Percentiles rank a stretch among this genome's conserved stretches.
Conservation (phyloP, 345 rosid genomes). For the Bruguiera parviflora region DNA sequence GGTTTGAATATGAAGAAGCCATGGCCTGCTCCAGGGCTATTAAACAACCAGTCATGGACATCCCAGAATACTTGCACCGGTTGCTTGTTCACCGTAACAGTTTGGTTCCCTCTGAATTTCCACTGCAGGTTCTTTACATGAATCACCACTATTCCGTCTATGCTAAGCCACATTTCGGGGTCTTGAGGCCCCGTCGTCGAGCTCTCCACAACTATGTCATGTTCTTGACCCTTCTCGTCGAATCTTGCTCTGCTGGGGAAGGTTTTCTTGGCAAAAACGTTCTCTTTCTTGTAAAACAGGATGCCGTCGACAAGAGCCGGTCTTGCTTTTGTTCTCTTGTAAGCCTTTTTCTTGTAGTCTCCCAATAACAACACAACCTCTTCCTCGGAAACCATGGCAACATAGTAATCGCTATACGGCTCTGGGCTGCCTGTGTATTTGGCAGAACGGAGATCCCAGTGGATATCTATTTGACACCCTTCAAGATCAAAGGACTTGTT, state of each 20-base stretch:
- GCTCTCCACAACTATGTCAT: constrained; percentile 80
- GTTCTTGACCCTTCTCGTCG: constrained; percentile 60
- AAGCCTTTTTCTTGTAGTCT: constrained; percentile 77
- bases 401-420: constrained; percentile 68
- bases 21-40: constrained; percentile 49
- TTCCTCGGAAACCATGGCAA: constrained; percentile 75
- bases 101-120: constrained; percentile 94
- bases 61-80: constrained; percentile 83
- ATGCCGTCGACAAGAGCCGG: constrained; percentile 65
- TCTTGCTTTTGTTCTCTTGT: constrained; percentile 73
- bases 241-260: constrained; percentile 71
- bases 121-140: constrained; percentile 85
- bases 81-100: constrained; percentile 69
- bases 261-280: constrained; percentile 71
- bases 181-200: constrained; percentile 53
- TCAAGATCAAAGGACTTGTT: constrained; percentile 62
- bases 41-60: constrained; percentile 93
- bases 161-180: constrained; percentile 95
- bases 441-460: constrained; percentile 85
- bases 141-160: constrained; percentile 68
- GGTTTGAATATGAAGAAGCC: constrained; percentile 93
- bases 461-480: constrained; percentile 59
- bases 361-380: constrained; percentile 84
- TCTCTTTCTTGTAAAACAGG: constrained; percentile 69
- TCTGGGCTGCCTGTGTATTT: constrained; percentile 71